Base-by-base conservation (phyloP, 2,329 filamentous ascomycete species). In the Aspergillus transmontanensis region DNA sequence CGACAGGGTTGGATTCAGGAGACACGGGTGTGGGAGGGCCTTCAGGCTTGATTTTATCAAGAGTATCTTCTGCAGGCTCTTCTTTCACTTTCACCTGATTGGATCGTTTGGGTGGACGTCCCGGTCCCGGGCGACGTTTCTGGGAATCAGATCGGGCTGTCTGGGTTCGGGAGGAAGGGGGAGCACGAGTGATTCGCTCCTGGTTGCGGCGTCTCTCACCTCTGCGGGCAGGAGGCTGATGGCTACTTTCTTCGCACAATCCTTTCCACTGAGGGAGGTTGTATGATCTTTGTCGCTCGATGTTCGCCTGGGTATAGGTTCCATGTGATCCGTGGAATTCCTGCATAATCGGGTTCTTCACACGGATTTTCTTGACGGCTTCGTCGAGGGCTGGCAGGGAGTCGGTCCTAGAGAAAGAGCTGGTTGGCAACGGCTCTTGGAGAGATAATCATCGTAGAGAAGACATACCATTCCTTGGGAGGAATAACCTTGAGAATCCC, bases 321-420 rank as follows among this genome's bases (percentile, higher is more conserved):
- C 95, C 96, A 75, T 94, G 93, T 58, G 92, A 93, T 48, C 95
- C 95, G 84, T 96, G 94, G 72, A 99, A 99, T 73, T 99, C 95
- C 78, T 99, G 95, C 75, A 93, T 97, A 76, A 99, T 98, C 4
- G 95, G 95, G 69, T 99, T 96, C 79, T 94, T 94, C 73, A 99
- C 94, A 74, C 89, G 90, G 77, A 99, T 92, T 66, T 90, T 89
- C 80, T 97, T 98, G 68, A 99, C 87, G 57, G 93, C 85, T 72
- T 97, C 91, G 73, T 95, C 89, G 66, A 97, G 87, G 43, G 86
- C 83, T 19, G 92, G 91, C 43, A 95, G 88, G 30, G 88, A 84
- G 67, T 94, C 87, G 72, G 82, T 81, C 87, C 87, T 89, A 63
- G 23, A 59, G 32, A 28, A 19, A 57, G 50, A 59, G 19, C 34